Percentiles rank a stretch among this genome's conserved stretches.
These are phyloP conservation scores for Colletotrichum scovillei DNA, from an alignment of 2,329 filamentous ascomycete species.

Conservation along the genomic window DNA sequence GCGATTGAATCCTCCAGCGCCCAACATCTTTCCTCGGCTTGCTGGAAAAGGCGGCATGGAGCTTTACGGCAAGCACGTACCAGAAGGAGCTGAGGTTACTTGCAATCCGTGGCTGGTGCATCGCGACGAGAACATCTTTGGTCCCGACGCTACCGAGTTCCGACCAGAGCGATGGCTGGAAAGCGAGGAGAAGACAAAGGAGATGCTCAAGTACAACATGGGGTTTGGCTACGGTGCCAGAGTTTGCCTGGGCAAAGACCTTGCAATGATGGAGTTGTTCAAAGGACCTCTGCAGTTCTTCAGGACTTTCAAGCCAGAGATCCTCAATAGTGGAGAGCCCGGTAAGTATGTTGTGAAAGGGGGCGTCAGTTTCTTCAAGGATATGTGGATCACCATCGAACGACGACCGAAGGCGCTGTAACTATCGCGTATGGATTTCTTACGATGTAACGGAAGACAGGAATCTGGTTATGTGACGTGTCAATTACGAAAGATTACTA, in stretches of 20 bases:
- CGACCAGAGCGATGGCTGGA: slow-evolving; percentile 62
- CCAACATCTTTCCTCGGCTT: slow-evolving; percentile 61
- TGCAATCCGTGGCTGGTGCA: slow-evolving; percentile 49
- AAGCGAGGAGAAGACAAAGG: slow-evolving; percentile 49
- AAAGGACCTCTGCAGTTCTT: slow-evolving; percentile 58
- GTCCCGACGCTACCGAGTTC: slow-evolving; percentile 55
- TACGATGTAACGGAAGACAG: too few species aligned
- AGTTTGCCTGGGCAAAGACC: slow-evolving; percentile 59
- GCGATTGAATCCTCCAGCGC: slow-evolving; percentile 61
- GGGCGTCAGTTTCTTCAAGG: slow-evolving; percentile 53
- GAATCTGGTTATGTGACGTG: too few species aligned
- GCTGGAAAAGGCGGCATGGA: slow-evolving; percentile 45
- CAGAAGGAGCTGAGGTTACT: slow-evolving; percentile 54
- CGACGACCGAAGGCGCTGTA: slow-evolving; percentile 24
- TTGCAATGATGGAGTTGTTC: slow-evolving; percentile 64
- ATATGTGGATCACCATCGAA: slow-evolving; percentile 51
- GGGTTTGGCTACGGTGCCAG: slow-evolving; percentile 61
- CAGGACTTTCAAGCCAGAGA: slow-evolving; percentile 47
- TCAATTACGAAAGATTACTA: too few species aligned
- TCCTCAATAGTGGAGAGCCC: slow-evolving; percentile 43
- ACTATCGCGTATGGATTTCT: not conserved
- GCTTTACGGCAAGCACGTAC: slow-evolving; percentile 46
- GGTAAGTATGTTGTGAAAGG: slow-evolving; percentile 53
- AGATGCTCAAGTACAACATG: slow-evolving; percentile 60
- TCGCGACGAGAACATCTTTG: slow-evolving; percentile 53